A percentile compares a stretch with the other conserved stretches of the same genome.
Conservation (phyloP, 2,329 filamentous ascomycete species). For the Aspergillus quadricinctus region DNA sequence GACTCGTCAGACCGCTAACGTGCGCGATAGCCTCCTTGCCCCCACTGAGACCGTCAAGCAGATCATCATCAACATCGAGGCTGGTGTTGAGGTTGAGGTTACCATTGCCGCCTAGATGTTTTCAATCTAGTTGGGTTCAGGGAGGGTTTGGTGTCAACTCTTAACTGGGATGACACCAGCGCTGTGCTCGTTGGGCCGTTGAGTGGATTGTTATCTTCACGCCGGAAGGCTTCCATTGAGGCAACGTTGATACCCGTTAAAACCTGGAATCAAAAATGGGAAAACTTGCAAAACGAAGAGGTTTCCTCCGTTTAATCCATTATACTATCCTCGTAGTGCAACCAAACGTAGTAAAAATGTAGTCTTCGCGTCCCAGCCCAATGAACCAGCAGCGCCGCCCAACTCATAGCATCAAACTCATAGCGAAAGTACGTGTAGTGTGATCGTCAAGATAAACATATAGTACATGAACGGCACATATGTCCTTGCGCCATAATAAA, state of each 20-base stretch:
- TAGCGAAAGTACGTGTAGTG: not conserved
- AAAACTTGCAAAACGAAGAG: constrained; percentile 30
- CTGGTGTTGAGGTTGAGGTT: constrained; percentile 51
- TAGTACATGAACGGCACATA: not conserved
- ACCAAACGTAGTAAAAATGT: not conserved
- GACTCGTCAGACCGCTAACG: constrained; percentile 9
- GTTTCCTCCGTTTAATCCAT: not conserved
- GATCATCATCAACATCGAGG: constrained; percentile 53
- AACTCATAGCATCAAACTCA: not conserved
- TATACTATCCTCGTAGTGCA: not conserved
- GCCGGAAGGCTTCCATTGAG: constrained; percentile 7
- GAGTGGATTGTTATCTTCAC: constrained; percentile 12
- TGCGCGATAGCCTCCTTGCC: constrained; percentile 67
- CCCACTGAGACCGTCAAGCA: constrained; percentile 73
- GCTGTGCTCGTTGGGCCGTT: constrained; percentile 14
- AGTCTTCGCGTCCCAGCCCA: not conserved
- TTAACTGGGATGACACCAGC: constrained; percentile 15
- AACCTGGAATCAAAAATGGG: constrained; percentile 27
- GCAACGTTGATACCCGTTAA: constrained; percentile 26
- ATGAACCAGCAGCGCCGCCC: not conserved
- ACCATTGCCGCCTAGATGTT: constrained; percentile 48
- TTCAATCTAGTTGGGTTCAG: constrained; percentile 20
- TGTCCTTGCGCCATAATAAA: constrained; percentile 1
- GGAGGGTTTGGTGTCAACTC: constrained; percentile 21
- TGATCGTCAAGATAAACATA: not conserved